Percentiles rank a stretch among this genome's conserved stretches.
Evolutionary conservation across 352 stramenopile species (phyloP).

Genomic region (Pythium brassicae): DNA sequence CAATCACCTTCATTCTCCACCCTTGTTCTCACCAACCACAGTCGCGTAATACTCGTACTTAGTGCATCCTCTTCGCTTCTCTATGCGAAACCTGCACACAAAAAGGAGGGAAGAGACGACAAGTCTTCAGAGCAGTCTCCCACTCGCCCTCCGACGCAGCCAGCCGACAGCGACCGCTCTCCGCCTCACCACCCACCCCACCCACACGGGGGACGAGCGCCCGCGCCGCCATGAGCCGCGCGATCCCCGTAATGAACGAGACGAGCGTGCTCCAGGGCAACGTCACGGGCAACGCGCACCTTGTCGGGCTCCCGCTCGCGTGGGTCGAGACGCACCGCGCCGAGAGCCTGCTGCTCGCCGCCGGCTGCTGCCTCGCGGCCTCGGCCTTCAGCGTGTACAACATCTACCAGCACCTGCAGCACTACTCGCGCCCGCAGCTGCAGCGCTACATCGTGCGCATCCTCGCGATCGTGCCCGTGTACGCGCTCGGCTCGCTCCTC

Average conservation of each 20-base stretch:
- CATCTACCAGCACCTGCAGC: slow-evolving; percentile 82
- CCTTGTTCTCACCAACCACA: too few relatives aligned
- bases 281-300: slow-evolving; percentile 49
- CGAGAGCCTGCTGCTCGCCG: slow-evolving; percentile 46
- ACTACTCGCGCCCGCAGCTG: slow-evolving; percentile 78
- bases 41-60: too few relatives aligned
- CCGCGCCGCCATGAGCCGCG: slow-evolving; percentile 5
- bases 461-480: slow-evolving; percentile 83
- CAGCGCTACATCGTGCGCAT: slow-evolving; percentile 90
- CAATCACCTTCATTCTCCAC: too few relatives aligned
- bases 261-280: slow-evolving; percentile 63
- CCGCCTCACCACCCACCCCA: too few relatives aligned
- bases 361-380: slow-evolving; percentile 49
- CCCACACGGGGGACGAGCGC: too few relatives aligned
- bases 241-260: slow-evolving; percentile 43
- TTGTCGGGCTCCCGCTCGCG: slow-evolving; percentile 58
- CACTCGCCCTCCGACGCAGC: neutral
- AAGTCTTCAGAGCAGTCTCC: too few relatives aligned
- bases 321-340: slow-evolving; percentile 72
- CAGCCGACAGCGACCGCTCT: too few relatives aligned
- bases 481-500: slow-evolving; percentile 78
- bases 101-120: too few relatives aligned
- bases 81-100: too few relatives aligned
- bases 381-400: slow-evolving; percentile 72
- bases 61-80: too few relatives aligned